Conservation (phyloP, 306 rosid genomes). For the Dalbergia oliveri region DNA sequence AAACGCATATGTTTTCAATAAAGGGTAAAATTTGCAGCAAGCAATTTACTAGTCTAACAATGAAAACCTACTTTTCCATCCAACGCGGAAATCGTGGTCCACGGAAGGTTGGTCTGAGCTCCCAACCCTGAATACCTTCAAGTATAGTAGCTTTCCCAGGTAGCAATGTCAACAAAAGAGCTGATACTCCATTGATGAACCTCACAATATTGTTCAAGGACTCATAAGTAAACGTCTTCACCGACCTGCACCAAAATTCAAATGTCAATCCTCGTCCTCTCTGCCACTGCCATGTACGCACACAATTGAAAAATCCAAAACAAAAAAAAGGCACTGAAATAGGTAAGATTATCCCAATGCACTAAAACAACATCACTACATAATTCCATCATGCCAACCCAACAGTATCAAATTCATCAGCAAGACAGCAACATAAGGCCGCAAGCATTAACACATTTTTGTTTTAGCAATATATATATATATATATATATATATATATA, state of each 20-base stretch:
- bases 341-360: not conserved
- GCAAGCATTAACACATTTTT: no score
- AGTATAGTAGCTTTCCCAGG: slow-evolving; percentile 87
- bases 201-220: slow-evolving; percentile 78
- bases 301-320: not conserved
- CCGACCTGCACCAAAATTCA: slow-evolving; percentile 72
- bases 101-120: slow-evolving; percentile 88
- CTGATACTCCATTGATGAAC: slow-evolving; percentile 92
- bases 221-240: slow-evolving; percentile 88
- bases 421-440: not conserved
- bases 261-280: slow-evolving; percentile 21
- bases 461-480: no score
- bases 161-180: slow-evolving; percentile 71
- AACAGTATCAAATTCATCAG: not conserved
- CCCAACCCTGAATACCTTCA: slow-evolving; percentile 98
- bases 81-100: slow-evolving; percentile 98
- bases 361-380: not conserved
- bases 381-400: not conserved
- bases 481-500: no score
- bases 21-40: not conserved
- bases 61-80: slow-evolving; percentile 87
- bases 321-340: not conserved
- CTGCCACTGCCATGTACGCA: not conserved
- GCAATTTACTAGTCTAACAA: slow-evolving; percentile 1
- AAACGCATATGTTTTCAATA: no score